These are phyloP conservation scores for Penicillium sp. DNA, from an alignment of 2,329 filamentous ascomycete genomes.

Conservation along the genomic window DNA sequence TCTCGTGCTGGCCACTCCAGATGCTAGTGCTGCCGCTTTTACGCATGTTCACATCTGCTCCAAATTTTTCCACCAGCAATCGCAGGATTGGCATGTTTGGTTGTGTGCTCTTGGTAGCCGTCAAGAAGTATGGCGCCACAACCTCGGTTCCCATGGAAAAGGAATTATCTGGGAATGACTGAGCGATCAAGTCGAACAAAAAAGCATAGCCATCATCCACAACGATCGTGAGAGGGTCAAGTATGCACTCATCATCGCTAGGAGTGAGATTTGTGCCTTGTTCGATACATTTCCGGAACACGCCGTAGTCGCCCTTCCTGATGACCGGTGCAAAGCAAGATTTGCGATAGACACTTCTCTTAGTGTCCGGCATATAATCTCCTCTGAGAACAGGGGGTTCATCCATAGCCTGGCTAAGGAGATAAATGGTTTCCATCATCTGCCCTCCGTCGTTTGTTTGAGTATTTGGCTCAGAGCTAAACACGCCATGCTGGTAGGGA, in stretches of 20 bases:
- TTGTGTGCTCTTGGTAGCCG: neutral
- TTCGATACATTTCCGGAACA: conserved; percentile 4
- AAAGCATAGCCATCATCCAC: conserved; percentile 4
- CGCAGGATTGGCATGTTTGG: conserved; percentile 14
- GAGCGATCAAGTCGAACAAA: conserved; percentile 8
- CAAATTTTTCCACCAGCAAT: conserved; percentile 6
- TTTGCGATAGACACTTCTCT: neutral
- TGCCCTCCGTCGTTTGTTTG: conserved; percentile 8
- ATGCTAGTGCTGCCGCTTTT: neutral
- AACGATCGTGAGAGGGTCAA: conserved; percentile 8
- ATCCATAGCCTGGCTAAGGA: conserved; percentile 8
- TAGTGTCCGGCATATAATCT: neutral
- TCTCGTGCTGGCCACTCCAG: neutral
- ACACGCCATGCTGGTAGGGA: neutral
- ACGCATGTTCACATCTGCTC: conserved; percentile 9
- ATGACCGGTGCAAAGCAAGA: neutral
- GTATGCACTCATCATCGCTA: neutral
- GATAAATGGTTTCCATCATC: conserved; percentile 9
- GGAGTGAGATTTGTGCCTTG: neutral
- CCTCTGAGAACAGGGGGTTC: neutral
- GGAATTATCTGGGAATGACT: neutral
- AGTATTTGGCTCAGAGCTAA: neutral
- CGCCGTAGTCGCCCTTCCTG: conserved; percentile 4
- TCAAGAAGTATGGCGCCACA: neutral
- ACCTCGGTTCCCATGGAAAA: neutral